A percentile compares a stretch with the other conserved stretches of the same genome.
phyloP scores from a whole-genome alignment of 2,329 filamentous ascomycete genomes.

The Stagonosporopsis chrysanthemi region DNA sequence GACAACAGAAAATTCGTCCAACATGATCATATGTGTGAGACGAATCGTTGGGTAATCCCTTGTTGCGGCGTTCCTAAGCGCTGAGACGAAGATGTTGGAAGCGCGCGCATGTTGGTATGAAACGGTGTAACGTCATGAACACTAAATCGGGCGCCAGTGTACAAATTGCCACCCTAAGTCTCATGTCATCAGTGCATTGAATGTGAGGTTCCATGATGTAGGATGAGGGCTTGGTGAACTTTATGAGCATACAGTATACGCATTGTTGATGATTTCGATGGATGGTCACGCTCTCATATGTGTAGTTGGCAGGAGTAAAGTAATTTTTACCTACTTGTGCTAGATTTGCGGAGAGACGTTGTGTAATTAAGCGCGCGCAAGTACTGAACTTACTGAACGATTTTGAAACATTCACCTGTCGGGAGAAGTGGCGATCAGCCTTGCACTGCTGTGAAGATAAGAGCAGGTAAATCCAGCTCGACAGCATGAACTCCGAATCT shows the following conservation, averaged over 20 bases:
- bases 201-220: background rate
- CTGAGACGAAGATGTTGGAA: background rate
- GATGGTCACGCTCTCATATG: background rate
- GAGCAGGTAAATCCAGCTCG: background rate
- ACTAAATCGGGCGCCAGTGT: background rate
- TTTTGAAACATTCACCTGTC: background rate
- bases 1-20: background rate
- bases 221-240: too few species aligned
- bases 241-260: background rate
- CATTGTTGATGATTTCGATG: background rate
- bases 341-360: background rate
- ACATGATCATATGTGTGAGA: too few species aligned
- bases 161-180: background rate
- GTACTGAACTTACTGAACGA: background rate
- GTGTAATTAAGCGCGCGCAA: background rate
- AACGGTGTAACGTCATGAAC: background rate
- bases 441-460: background rate
- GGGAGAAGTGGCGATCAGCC: background rate
- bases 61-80: background rate
- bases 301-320: background rate
- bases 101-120: background rate
- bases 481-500: background rate
- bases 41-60: background rate
- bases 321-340: background rate
- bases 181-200: background rate